phyloP scores from a whole-genome alignment of 192 early-diverging fungal genomes.

The Endogone sp. region DNA sequence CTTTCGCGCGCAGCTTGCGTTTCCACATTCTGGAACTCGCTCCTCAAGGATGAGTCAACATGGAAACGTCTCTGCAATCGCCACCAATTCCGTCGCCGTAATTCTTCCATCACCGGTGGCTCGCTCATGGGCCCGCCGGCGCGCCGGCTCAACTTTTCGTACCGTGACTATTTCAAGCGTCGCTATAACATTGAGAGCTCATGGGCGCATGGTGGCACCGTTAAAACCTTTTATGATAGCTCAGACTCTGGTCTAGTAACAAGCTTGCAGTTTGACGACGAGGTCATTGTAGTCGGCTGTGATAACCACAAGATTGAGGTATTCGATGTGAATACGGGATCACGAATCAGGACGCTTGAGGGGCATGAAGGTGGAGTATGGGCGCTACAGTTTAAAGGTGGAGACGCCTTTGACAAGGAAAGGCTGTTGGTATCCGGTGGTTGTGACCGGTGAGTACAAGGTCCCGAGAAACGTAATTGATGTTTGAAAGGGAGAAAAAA shows the following conservation, averaged over 20 bases:
- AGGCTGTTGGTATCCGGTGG: conserved; percentile 88
- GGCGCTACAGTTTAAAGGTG: conserved; percentile 74
- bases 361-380: conserved; percentile 96
- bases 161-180: conserved; percentile 50
- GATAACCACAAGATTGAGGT: conserved; percentile 93
- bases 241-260: conserved; percentile 74
- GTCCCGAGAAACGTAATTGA: conserved; percentile 2
- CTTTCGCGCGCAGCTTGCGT: conserved; percentile 74
- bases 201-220: conserved; percentile 47
- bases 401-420: conserved; percentile 33
- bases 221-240: conserved; percentile 48
- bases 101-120: conserved; percentile 23
- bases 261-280: conserved; percentile 90
- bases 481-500: not conserved
- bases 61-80: conserved; percentile 38
- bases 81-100: conserved; percentile 31
- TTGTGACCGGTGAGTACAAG: conserved; percentile 77
- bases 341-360: conserved; percentile 61
- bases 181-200: conserved; percentile 47
- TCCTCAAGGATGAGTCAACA: conserved; percentile 46
- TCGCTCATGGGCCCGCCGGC: conserved; percentile 27
- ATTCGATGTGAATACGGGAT: conserved; percentile 80
- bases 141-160: conserved; percentile 30
- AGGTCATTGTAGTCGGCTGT: conserved; percentile 89
- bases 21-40: conserved; percentile 50